Percentiles rank a stretch among this genome's conserved stretches.
phyloP scores from a whole-genome alignment of 192 early-diverging fungal genomes.

The Cetraspora pellucida region DNA sequence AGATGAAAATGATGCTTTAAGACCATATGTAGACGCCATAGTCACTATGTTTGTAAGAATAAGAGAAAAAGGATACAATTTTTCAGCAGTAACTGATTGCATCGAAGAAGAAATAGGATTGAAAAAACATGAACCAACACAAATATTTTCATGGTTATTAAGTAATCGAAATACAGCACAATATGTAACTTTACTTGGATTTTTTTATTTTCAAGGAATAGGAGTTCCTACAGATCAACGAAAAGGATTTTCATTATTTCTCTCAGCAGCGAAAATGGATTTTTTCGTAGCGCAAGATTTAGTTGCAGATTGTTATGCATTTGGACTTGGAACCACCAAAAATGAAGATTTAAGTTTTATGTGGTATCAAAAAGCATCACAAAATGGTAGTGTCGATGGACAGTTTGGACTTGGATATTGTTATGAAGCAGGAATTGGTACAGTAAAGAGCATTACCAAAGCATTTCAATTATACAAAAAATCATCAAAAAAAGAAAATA shows the following conservation, averaged over 20 bases:
- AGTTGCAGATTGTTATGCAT: slow-evolving; percentile 81
- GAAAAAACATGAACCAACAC: background rate
- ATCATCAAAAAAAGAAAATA: slow-evolving; percentile 68
- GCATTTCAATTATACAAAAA: slow-evolving; percentile 66
- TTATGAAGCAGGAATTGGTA: slow-evolving; percentile 61
- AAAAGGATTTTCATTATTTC: background rate
- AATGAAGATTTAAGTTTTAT: slow-evolving; percentile 64
- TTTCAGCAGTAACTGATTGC: background rate
- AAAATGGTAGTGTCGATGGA: slow-evolving; percentile 59
- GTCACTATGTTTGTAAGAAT: background rate
- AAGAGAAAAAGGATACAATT: background rate
- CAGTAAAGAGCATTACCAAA: background rate
- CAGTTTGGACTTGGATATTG: slow-evolving; percentile 63
- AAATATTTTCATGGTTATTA: background rate
- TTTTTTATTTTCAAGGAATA: background rate
- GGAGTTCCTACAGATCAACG: background rate
- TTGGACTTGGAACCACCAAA: slow-evolving; percentile 70
- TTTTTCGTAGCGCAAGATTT: slow-evolving; percentile 48
- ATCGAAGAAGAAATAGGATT: background rate
- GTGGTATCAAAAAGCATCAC: slow-evolving; percentile 59
- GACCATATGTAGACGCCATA: background rate
- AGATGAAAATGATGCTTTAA: background rate
- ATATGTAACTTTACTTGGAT: background rate
- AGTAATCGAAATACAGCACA: background rate
- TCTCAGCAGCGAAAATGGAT: background rate